Evolutionary conservation across 495 filamentous ascomycete species (phyloP), one percentile per base, ranked within the genome.

Genomic region (Lepidopterella palustris): DNA sequence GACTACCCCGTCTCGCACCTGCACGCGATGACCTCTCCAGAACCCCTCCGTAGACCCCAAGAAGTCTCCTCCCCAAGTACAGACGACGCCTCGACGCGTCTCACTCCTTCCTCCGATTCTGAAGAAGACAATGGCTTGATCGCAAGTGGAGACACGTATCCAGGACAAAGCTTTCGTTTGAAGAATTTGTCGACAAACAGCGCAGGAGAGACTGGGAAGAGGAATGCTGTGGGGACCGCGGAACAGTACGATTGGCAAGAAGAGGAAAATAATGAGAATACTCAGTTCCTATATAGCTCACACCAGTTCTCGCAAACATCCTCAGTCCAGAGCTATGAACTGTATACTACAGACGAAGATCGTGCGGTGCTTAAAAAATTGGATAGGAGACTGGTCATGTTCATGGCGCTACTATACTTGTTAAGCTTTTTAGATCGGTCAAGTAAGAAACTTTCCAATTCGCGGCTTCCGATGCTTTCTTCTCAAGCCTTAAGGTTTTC

Each of bases 271-370:
- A 24, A 50, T 26, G 20, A 25, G 20, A 50, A 6, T 27, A 13
- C 35, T 15, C 35, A 42, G 10, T 27, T 50, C 2, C 15, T 50
- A 13, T 13, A 15, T 13, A 24, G 26, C 3, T 25, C 47, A 13
- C 47, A 24, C 8, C 47, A 24, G 2, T 24, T 50, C 15, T 50
- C 47, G 4, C 47, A 50, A 9, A 27, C 20, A 5, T 50, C 47
- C 20, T 62, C 59, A 11, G 57, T 64, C 24, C 73, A 79, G 45
- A 81, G 76, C 60, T 84, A 78, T 64, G 76, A 80, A 64, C 71
- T 86, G 47, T 96, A 89, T 68, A 92, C 89, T 2, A 73, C 75
- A 0, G 83, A 89, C 31, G 89, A 95, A 68, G 91, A 95, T 68
- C 73, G 70, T 32, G 78, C 78, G 10, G 85, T 96, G 11, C 76